A percentile compares a stretch with the other conserved stretches of the same genome.
Conservation (phyloP, 1,284 basidiomycete species). For the Marasmius fiardii region DNA sequence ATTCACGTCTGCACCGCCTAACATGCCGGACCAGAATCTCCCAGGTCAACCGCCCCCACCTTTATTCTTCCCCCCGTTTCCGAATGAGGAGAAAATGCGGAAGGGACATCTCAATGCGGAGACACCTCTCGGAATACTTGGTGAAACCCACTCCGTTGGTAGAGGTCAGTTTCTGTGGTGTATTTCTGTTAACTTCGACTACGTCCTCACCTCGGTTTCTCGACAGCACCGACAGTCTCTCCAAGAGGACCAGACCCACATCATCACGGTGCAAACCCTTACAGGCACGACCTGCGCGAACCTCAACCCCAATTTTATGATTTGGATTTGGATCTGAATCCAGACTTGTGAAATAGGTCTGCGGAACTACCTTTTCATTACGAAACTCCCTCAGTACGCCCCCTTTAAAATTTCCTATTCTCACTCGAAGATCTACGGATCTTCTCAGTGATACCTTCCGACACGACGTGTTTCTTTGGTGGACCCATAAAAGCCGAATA, state of each 20-base stretch:
- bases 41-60: slow-evolving; percentile 71
- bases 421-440: neutral
- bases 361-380: too few relatives aligned
- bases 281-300: slow-evolving; percentile 33
- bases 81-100: slow-evolving; percentile 85
- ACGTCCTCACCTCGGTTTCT: slow-evolving; percentile 3
- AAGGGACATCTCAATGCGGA: slow-evolving; percentile 73
- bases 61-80: slow-evolving; percentile 81
- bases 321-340: slow-evolving; percentile 10
- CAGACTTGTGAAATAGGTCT: neutral
- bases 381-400: neutral
- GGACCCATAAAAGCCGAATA: slow-evolving; percentile 18
- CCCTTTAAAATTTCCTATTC: neutral
- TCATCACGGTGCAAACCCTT: slow-evolving; percentile 58
- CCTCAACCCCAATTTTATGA: slow-evolving; percentile 10
- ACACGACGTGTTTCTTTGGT: slow-evolving; percentile 4
- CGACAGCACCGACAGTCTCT: slow-evolving; percentile 53
- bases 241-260: slow-evolving; percentile 47
- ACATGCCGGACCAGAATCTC: slow-evolving; percentile 67
- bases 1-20: slow-evolving; percentile 81
- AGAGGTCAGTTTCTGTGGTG: slow-evolving; percentile 45
- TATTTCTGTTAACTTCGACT: slow-evolving; percentile 6
- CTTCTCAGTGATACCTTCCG: neutral
- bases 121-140: slow-evolving; percentile 68
- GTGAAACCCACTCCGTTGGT: slow-evolving; percentile 77